Evolutionary conservation across 331 rosid species (phyloP), one percentile per base, ranked within the genome.

Genomic region (Pyracantha coccinea): DNA sequence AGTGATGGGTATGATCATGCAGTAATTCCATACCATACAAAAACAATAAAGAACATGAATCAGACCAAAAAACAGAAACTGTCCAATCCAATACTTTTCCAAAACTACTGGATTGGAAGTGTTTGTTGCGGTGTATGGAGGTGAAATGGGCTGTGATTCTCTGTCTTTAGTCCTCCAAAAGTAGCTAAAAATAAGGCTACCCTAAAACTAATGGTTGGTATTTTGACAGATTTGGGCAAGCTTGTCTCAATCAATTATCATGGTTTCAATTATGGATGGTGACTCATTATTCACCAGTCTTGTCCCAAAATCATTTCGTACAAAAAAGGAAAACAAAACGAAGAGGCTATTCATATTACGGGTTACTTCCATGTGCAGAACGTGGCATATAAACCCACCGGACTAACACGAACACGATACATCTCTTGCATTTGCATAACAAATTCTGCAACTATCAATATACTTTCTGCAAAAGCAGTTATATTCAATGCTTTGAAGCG

Each of bases 181-280:
- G 38, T 89, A 80, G 87, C 97, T 86, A 72, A 86, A 83, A 77
- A 75, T 82, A 82, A 82, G 80, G 92, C 89, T 89, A 80, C 86
- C 75, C 69, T 69, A 61, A 9, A 81, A 74, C 75, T 55, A 75
- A 67, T 69, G 76, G 79, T 69, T 66, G 53, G 73, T 20, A 52
- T 47, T 31, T 77, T 73, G 81, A 76, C 68, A 75, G 81, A 86
- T 79, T 69, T 27, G 79, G 14, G 50, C 23, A 65, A 50, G 47
- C 64, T 27, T 76, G 77, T 74, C 87, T 50, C 75, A 3, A 61
- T 72, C 72, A 70, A 69, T 55, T 31, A 29, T 8, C n/a, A 21
- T 31, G 47, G 29, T 67, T 20, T 13, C 65, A 77, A 89, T 84
- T 73, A 84, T 85, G 74, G 74, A 13, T 16, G 31, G 32, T 31